A percentile compares a stretch with the other conserved stretches of the same genome.
These are phyloP conservation scores for Solanum hybrid DNA, from an alignment of 305 asterid species.

Conservation along the genomic window DNA sequence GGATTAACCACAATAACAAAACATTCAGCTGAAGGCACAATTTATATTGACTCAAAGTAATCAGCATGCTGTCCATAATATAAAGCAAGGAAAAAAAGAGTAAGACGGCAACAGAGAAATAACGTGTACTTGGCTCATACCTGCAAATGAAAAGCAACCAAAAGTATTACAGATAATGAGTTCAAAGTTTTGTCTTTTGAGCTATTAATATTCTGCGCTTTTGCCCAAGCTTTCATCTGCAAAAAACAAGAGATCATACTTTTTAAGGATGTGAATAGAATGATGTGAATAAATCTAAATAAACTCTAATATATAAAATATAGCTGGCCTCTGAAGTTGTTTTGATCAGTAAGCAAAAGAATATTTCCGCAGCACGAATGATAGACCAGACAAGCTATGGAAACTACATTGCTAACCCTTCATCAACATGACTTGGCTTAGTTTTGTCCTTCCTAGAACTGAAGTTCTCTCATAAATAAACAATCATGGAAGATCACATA, in stretches of 20 bases:
- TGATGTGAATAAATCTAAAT: background rate
- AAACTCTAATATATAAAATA: background rate
- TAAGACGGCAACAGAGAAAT: background rate
- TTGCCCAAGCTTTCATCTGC: constrained; percentile 97
- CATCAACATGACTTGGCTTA: background rate
- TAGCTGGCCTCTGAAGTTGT: background rate
- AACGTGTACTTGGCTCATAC: constrained; percentile 22
- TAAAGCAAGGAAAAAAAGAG: background rate
- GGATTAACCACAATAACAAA: background rate
- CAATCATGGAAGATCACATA: background rate
- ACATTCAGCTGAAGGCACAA: background rate
- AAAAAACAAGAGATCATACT: constrained; percentile 7
- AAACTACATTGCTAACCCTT: background rate
- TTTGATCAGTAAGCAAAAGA: background rate
- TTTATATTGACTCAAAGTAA: background rate
- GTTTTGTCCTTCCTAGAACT: background rate
- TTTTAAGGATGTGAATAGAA: background rate
- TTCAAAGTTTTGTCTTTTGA: constrained; percentile 51
- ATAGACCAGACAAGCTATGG: background rate
- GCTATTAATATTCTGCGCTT: constrained; percentile 72
- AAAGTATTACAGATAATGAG: constrained; percentile 71
- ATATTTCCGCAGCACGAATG: background rate
- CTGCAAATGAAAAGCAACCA: constrained; percentile 90
- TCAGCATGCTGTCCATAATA: background rate
- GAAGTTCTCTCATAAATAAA: background rate